Evolutionary conservation across 2,329 filamentous ascomycete genomes (phyloP), one percentile per base, ranked within the genome.

Genomic region (Fusarium citri): DNA sequence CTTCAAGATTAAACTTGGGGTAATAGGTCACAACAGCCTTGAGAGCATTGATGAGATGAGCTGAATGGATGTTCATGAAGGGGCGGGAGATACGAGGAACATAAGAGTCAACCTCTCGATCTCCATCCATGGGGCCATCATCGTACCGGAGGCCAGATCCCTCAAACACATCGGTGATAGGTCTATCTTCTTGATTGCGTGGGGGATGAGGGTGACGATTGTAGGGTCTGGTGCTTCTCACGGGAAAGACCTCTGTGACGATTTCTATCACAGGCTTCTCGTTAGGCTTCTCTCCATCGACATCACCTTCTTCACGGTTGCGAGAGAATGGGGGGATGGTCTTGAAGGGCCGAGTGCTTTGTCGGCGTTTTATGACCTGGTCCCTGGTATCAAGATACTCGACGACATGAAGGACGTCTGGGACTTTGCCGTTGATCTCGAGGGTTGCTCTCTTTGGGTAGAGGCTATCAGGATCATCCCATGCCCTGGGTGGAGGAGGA

Each of bases 21-120:
- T 86, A 86, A 68, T 85, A 86, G 25, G 76, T 78, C 9, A 87
- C 79, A 8, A 86, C 80, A 15, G 84, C 83, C 28, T 77, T 78
- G 7, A 87, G 77, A 2, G 84, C 84, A 48, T 84, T 81, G 67
- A 83, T 80, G 30, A 88, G 79, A 59, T 84, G 76, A 30, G 74
- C 62, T 3, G 84, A 86, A 66, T 83, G 77, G 46, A 86, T 82
- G 5, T 79, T 51, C 82, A 86, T 85, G 55, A 75, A 69, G 1
- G 80, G 82, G 2, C 67, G 74, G 20, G 79, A 76, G 11, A 77
- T 68, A 20, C 77, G 76, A 31, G 74, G 65, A 26, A 75, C 47
- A 15, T 76, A 76, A 26, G 70, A 61, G 25, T 77, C 69, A 16
- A 68, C 55, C 18, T 72, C 73, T 14, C 64, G 68, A 9, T 74